Evolutionary conservation across 768 basidiomycete species (phyloP).

Genomic region (Boletus insuetus): DNA sequence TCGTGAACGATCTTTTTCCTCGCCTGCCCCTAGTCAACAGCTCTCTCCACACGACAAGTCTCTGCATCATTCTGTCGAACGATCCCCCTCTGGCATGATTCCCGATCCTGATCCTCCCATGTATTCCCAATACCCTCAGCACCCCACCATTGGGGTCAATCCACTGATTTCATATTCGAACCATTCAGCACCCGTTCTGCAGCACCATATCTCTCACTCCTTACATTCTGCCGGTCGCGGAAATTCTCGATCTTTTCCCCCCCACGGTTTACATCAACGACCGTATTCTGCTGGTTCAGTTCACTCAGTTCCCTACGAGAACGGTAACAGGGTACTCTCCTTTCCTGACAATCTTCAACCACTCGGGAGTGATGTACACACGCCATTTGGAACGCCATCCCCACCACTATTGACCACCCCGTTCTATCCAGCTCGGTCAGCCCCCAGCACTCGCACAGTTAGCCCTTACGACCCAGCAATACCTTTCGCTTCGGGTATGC

Average conservation of each 20-base stretch:
- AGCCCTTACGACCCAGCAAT: constrained; percentile 8
- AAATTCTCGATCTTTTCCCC: constrained; percentile 7
- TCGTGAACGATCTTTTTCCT: constrained; percentile 34
- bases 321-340: constrained; percentile 5
- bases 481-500: constrained; percentile 14
- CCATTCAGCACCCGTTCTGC: constrained; percentile 7
- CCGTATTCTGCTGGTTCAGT: constrained; percentile 21
- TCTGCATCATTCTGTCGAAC: constrained; percentile 7
- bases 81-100: constrained; percentile 3
- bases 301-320: constrained; percentile 14
- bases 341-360: constrained; percentile 13
- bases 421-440: constrained; percentile 27
- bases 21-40: constrained; percentile 8
- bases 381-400: constrained; percentile 19
- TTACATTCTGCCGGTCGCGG: constrained; percentile 8
- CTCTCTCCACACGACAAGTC: constrained; percentile 11
- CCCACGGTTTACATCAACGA: constrained; percentile 11
- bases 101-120: constrained; percentile 8
- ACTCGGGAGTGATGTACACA: constrained; percentile 2
- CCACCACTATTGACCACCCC: constrained; percentile 29
- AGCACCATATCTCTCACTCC: constrained; percentile 12
- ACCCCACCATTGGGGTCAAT: constrained; percentile 2
- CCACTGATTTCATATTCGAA: constrained; percentile 19
- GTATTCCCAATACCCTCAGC: constrained; percentile 17
- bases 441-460: constrained; percentile 2